Conservation (phyloP, 306 rosid species). For the Fagus crenata region DNA sequence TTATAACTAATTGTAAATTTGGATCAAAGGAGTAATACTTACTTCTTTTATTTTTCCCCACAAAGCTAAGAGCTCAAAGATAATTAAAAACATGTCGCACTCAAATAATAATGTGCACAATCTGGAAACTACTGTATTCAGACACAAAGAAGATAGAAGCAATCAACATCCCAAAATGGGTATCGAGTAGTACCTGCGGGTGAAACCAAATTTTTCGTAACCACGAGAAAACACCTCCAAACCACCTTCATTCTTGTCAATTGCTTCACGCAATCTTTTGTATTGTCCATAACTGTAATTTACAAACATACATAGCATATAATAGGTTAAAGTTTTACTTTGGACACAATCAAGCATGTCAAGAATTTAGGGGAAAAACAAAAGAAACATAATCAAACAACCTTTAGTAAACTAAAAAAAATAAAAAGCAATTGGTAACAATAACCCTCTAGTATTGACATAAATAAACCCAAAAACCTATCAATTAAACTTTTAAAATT, state of each 20-base stretch:
- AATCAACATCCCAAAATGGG: conserved; percentile 3
- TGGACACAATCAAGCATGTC: conserved; percentile 19
- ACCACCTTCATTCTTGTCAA: conserved; percentile 91
- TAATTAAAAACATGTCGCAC: too few relatives aligned
- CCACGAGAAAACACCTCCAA: conserved; percentile 94
- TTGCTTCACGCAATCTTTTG: conserved; percentile 66
- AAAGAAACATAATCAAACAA: conserved; percentile 14
- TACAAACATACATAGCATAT: conserved; percentile 22
- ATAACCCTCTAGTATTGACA: neutral
- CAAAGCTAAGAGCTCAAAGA: too few relatives aligned
- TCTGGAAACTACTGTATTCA: neutral
- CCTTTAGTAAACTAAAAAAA: conserved; percentile 11
- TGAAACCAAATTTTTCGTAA: conserved; percentile 89
- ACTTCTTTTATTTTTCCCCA: neutral
- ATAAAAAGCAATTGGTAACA: neutral
- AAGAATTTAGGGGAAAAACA: conserved; percentile 12
- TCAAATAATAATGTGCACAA: neutral
- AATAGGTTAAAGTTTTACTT: conserved; percentile 24
- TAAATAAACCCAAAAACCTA: neutral
- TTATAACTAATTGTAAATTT: neutral
- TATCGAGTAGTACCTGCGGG: conserved; percentile 60
- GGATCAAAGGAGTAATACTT: neutral
- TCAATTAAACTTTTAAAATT: neutral
- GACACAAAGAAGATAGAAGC: conserved; percentile 3
- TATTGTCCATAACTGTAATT: conserved; percentile 69